Evolutionary conservation across 148 eudicot genomes (phyloP).

Genomic region (Simmondsia chinensis): DNA sequence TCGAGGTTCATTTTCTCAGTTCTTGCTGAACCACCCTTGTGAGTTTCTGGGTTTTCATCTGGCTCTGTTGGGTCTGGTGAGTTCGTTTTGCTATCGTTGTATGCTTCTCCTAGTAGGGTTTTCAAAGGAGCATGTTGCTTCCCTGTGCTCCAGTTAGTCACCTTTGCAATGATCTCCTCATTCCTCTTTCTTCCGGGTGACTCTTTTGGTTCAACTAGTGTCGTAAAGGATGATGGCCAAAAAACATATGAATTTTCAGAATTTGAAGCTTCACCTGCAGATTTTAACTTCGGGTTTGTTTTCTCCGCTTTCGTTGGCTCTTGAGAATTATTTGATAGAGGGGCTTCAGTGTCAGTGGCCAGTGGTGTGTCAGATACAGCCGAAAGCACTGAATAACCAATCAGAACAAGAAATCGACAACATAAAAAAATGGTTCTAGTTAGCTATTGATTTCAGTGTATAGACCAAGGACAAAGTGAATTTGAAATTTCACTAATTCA

Average conservation of each 20-base stretch:
- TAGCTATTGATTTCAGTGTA: too few relatives aligned
- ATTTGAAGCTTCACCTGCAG: constrained; percentile 8
- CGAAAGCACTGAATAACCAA: constrained; percentile 17
- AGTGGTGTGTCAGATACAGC: constrained; percentile 15
- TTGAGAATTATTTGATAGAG: constrained; percentile 3
- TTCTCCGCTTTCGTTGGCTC: constrained; percentile 3
- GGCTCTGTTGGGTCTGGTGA: constrained; percentile 32
- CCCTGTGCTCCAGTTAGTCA: constrained; percentile 37
- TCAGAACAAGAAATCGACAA: too few relatives aligned
- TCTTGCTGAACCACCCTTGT: constrained; percentile 10
- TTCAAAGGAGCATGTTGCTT: constrained; percentile 52
- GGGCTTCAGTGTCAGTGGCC: constrained; percentile 12
- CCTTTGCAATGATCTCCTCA: constrained; percentile 62
- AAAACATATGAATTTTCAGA: constrained; percentile 15
- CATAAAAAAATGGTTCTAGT: too few relatives aligned
- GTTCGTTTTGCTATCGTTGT: constrained; percentile 18
- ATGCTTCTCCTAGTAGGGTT: constrained; percentile 55
- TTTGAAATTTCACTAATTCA: too few relatives aligned
- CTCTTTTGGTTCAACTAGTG: constrained; percentile 30
- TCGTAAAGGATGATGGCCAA: constrained; percentile 31
- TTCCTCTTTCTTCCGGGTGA: constrained; percentile 40
- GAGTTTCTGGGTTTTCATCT: constrained; percentile 17
- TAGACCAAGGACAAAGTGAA: too few relatives aligned
- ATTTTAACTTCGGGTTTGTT: constrained; percentile 7
- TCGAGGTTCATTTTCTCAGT: constrained; percentile 15